Evolutionary conservation across 495 filamentous ascomycete species (phyloP), one percentile per base, ranked within the genome.

Genomic region (Thermochaetoides thermophila): DNA sequence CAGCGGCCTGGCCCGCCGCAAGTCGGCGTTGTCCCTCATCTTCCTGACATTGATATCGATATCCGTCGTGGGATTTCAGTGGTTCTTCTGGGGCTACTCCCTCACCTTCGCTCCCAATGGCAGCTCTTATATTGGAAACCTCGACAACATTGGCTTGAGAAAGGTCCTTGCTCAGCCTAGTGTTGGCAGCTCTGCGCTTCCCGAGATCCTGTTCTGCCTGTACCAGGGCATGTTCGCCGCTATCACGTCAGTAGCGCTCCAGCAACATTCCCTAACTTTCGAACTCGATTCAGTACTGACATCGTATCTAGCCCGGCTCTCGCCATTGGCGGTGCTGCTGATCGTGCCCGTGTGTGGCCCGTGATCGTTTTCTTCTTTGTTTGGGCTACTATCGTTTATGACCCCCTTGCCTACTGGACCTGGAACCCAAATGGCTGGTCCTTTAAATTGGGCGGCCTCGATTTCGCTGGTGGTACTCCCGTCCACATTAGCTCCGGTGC

Each of bases 1-100:
- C 66, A 95, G 85, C 8, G 89, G 89, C 38, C 78, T 96, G 22
- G 89, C 89, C n/a, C 78, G 89, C 38, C 71, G 89, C 50, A 97
- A 96, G 66, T 93, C 84, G 1, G 89, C 89, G 10, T 71, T 97
- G 35, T 84, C 85, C 6, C 65, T 96, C 43, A 84, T 97, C 57
- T 95, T 84, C 85, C 74, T 95, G 13, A 85, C 85, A n/a, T 66
- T 96, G 53, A 93, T 95, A 79, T 76, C 85, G n/a, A 75, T 79
- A 14, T 84, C 81, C 11, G 76, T 97, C 29, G 75, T 84, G 7
- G 78, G 76, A 16, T 93, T 97, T 62, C 87, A 96, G 57, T 97
- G 89, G 87, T 97, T 96, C 67, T 93, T 97, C 69, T 96, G 87
- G 89, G 89, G 89, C 24, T 96, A 87, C 55, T 93, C 84, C 3